These are phyloP conservation scores for Penicillium psychrosexuale DNA, from an alignment of 2,329 filamentous ascomycete genomes.

Conservation along the genomic window DNA sequence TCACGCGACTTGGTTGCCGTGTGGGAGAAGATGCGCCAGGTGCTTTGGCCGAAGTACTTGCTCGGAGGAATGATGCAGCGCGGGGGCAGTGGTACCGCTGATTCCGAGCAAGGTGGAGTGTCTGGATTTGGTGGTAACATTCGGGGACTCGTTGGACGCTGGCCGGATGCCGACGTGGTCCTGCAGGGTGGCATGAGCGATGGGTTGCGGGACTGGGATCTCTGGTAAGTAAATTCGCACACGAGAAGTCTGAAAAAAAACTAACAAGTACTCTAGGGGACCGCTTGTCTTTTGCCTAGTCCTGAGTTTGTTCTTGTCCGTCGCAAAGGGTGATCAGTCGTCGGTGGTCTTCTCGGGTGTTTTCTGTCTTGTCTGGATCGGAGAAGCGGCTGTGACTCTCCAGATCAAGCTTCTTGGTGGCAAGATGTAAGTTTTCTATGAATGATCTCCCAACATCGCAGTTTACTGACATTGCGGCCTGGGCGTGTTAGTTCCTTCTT, in stretches of 20 bases:
- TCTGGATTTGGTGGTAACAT: constrained; percentile 48
- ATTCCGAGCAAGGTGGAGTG: constrained; percentile 57
- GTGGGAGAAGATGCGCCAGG: constrained; percentile 97
- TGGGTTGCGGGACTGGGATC: constrained; percentile 91
- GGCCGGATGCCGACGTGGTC: constrained; percentile 66
- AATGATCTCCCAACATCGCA: not conserved
- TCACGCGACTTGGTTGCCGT: constrained; percentile 86
- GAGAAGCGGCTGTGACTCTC: constrained; percentile 92
- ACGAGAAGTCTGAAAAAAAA: not conserved
- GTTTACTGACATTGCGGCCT: constrained; percentile 19
- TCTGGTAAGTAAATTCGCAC: constrained; percentile 58
- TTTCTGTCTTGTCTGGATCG: constrained; percentile 95
- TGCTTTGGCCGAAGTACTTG: constrained; percentile 92
- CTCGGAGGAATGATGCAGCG: constrained; percentile 64
- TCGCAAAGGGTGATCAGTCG: constrained; percentile 75
- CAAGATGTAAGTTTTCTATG: constrained; percentile 74
- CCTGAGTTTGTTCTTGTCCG: constrained; percentile 80
- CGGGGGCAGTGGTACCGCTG: constrained; percentile 53
- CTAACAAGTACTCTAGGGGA: constrained; percentile 55
- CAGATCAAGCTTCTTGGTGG: constrained; percentile 96
- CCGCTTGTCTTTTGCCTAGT: constrained; percentile 91
- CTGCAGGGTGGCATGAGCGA: constrained; percentile 75
- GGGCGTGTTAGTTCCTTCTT: constrained; percentile 74
- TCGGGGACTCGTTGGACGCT: constrained; percentile 58
- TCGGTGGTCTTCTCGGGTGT: constrained; percentile 92